Percentiles rank a stretch among this genome's conserved stretches.
phyloP scores from a whole-genome alignment of 2,329 filamentous ascomycete genomes.

The Teratosphaeriaceae sp. region DNA sequence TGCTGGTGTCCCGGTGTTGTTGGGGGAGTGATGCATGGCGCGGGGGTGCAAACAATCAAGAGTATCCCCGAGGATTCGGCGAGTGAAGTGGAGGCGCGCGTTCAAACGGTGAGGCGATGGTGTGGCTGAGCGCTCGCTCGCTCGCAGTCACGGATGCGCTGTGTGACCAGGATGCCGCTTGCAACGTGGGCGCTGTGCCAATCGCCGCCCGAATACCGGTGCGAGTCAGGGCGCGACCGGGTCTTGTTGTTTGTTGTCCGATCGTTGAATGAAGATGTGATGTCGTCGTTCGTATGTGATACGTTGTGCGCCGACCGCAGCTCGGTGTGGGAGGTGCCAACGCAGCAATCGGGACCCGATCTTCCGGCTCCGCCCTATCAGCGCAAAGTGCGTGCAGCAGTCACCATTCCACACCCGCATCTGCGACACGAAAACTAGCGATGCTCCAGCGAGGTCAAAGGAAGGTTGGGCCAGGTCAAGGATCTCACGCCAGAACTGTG shows the following conservation, averaged over 20 bases:
- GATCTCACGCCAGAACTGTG: not conserved
- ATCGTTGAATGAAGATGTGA: not conserved
- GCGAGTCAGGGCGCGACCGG: not conserved
- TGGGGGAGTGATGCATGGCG: not conserved
- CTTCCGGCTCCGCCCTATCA: not conserved
- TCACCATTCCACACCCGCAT: not conserved
- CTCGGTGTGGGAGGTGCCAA: not conserved
- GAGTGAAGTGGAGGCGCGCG: not conserved
- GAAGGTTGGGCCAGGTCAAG: not conserved
- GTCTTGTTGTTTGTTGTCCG: not conserved
- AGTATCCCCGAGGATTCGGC: too few relatives aligned
- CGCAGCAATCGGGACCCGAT: constrained; percentile 1
- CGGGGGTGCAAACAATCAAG: not conserved
- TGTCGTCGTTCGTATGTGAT: not conserved
- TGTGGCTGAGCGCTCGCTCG: not conserved
- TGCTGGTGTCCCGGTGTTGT: not conserved
- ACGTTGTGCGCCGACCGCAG: not conserved
- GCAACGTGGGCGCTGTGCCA: not conserved
- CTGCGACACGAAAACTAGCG: too few relatives aligned
- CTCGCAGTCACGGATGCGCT: too few relatives aligned
- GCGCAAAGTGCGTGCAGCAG: not conserved
- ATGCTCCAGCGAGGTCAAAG: not conserved
- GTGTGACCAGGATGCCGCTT: constrained; percentile 1
- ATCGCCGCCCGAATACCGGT: not conserved
- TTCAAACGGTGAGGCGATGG: constrained; percentile 1